These are phyloP conservation scores for Entelexis sorbosivorans DNA, from an alignment of 1,139 yeast species.

Conservation along the genomic window DNA sequence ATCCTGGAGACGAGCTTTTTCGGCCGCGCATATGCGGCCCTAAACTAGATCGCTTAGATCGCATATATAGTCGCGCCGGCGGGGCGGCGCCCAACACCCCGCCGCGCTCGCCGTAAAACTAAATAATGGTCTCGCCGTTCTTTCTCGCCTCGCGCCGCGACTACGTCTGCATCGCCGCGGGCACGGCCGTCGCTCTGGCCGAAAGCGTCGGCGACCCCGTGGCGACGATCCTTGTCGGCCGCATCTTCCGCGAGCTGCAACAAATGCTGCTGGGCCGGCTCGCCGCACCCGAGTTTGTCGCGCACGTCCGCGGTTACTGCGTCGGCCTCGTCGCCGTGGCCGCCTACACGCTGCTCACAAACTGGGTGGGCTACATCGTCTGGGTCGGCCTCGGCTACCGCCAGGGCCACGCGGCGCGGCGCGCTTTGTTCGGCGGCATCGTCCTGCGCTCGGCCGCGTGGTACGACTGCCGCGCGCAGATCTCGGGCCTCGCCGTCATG, in stretches of 20 bases:
- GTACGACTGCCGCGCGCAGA: conserved; percentile 40
- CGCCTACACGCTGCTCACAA: conserved; percentile 47
- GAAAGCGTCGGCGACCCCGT: conserved; percentile 32
- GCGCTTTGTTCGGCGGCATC: conserved; percentile 31
- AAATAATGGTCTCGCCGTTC: conserved; percentile 12
- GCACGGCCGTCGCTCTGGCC: conserved; percentile 8
- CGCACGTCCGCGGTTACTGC: conserved; percentile 39
- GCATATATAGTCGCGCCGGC: not conserved
- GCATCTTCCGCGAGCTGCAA: conserved; percentile 46
- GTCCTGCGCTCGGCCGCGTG: conserved; percentile 27
- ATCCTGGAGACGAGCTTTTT: not conserved
- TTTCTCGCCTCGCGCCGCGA: conserved; percentile 13
- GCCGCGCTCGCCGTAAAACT: too few relatives aligned
- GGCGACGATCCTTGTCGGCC: conserved; percentile 55
- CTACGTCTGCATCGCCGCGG: conserved; percentile 7
- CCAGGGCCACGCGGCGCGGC: conserved; percentile 52
- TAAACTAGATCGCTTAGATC: not conserved
- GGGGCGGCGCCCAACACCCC: too few relatives aligned
- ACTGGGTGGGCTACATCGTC: conserved; percentile 45
- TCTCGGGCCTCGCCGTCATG: conserved; percentile 15
- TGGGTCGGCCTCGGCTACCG: conserved; percentile 71
- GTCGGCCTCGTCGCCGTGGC: conserved; percentile 40
- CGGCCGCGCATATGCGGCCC: not conserved
- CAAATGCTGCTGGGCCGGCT: conserved; percentile 27
- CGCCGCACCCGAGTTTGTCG: conserved; percentile 33